phyloP scores from a whole-genome alignment of 768 basidiomycete species.

The Pleurotus eryngii region DNA sequence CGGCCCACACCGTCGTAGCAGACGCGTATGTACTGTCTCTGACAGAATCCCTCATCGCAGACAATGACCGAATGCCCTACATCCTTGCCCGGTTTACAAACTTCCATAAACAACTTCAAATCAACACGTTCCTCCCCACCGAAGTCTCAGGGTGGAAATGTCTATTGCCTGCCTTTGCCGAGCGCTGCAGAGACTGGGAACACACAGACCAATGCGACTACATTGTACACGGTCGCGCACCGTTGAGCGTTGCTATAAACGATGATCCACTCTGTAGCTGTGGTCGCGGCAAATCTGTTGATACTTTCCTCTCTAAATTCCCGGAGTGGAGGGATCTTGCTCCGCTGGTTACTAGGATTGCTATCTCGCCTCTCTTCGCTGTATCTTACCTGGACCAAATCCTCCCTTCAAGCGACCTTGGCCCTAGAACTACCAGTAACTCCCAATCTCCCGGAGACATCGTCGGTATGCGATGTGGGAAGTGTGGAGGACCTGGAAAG shows the following conservation, averaged over 20 bases:
- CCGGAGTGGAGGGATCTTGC: constrained; percentile 36
- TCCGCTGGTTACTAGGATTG: constrained; percentile 44
- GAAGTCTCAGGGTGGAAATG: constrained; percentile 46
- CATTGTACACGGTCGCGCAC: not conserved
- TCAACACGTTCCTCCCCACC: constrained; percentile 17
- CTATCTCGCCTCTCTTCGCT: constrained; percentile 51
- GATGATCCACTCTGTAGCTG: constrained; percentile 49
- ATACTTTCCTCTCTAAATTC: constrained; percentile 24
- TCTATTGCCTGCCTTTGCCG: constrained; percentile 46
- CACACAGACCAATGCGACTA: constrained; percentile 50
- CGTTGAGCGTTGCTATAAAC: constrained; percentile 29
- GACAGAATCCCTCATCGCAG: constrained; percentile 13
- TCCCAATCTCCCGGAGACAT: not conserved
- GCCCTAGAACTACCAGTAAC: not conserved
- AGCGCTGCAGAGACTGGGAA: constrained; percentile 52
- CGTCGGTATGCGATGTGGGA: constrained; percentile 17
- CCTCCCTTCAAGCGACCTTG: not conserved
- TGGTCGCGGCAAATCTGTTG: constrained; percentile 45
- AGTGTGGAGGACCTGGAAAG: constrained; percentile 27
- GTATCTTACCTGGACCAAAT: constrained; percentile 46
- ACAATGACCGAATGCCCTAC: not conserved
- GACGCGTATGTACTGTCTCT: constrained; percentile 46
- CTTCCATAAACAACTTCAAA: not conserved
- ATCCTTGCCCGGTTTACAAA: not conserved
- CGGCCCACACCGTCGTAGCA: constrained; percentile 45